Evolutionary conservation across 306 rosid species (phyloP), one percentile per base, ranked within the genome.

Genomic region (Vigna angularis): DNA sequence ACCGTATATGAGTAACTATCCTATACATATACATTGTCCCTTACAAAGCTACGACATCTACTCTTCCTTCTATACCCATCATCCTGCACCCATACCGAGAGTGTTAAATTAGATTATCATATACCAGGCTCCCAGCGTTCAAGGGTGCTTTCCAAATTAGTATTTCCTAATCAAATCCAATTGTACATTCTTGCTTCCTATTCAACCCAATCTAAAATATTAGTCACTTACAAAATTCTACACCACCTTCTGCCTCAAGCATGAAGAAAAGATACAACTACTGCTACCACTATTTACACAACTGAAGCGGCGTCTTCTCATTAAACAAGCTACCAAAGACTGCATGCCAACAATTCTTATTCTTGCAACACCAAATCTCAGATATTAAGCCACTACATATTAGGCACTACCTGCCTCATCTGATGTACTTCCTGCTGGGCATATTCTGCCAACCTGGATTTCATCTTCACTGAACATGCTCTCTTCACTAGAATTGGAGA

Each of bases 401-500:
- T 84, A 89, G 75, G 76, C 63, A 66, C 83, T 85, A 26, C 83
- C 96, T 10, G 81, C 84, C 88, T 91, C 93, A 18, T 91, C 97
- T 58, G 97, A 93, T 76, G 97, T 83, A 57, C 93, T 95, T 79
- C 86, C 94, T 58, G 75, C 76, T 4, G 85, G 87, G 70, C 83
- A 75, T 65, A 81, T 76, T 81, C 87, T 83, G 49, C 88, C 93
- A 66, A 36, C 93, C 81, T 81, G 93, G 68, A 76, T 65, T 84
- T 93, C 98, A 56, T 87, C 97, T 82, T 91, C 98, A 34, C 96
- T 93, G 65, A 82, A 92, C 79, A 86, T 63, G 79, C 93, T 93
- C 77, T 83, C 98, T 68, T 92, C 98, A 10, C 93, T 92, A 36
- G 98, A 88, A 84, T 88, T 86, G 61, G 95, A 88, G 66, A 92